Evolutionary conservation across 2,329 filamentous ascomycete genomes (phyloP).

Genomic region (Pseudogymnoascus sp.): DNA sequence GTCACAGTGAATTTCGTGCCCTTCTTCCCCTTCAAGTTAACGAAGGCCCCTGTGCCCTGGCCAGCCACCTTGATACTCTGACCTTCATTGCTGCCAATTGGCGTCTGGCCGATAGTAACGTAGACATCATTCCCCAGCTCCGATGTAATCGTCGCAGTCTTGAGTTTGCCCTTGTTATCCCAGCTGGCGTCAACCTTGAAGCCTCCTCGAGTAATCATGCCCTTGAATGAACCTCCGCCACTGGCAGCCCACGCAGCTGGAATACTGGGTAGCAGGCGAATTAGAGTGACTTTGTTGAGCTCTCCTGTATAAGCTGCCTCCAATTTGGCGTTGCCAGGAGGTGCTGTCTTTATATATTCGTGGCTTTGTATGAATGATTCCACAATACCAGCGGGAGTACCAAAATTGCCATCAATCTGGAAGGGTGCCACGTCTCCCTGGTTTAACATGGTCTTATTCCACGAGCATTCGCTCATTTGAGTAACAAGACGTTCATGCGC

Average conservation of each 20-base stretch:
- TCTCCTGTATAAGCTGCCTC: background rate
- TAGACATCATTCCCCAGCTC: background rate
- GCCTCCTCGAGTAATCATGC: slow-evolving; percentile 17
- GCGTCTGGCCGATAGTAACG: background rate
- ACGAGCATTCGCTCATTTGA: background rate
- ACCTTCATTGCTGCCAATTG: background rate
- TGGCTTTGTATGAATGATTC: slow-evolving; percentile 39
- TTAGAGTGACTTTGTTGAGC: background rate
- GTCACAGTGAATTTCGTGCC: slow-evolving; percentile 6
- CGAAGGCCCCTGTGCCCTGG: background rate
- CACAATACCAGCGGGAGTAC: slow-evolving; percentile 37
- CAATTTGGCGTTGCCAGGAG: background rate
- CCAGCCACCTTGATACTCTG: background rate
- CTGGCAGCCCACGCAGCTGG: slow-evolving; percentile 17
- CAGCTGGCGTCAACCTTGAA: slow-evolving; percentile 18
- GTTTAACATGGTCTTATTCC: background rate
- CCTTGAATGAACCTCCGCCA: slow-evolving; percentile 15
- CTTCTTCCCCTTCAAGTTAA: background rate
- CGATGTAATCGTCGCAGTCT: background rate
- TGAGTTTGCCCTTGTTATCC: slow-evolving; percentile 6
- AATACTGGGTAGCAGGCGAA: slow-evolving; percentile 21
- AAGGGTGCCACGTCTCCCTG: slow-evolving; percentile 24
- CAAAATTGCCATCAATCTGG: slow-evolving; percentile 46
- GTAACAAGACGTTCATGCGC: background rate
- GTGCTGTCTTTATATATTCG: slow-evolving; percentile 15